Base-by-base conservation (phyloP, 2,329 filamentous ascomycete species). In the Colletotrichum sojae region DNA sequence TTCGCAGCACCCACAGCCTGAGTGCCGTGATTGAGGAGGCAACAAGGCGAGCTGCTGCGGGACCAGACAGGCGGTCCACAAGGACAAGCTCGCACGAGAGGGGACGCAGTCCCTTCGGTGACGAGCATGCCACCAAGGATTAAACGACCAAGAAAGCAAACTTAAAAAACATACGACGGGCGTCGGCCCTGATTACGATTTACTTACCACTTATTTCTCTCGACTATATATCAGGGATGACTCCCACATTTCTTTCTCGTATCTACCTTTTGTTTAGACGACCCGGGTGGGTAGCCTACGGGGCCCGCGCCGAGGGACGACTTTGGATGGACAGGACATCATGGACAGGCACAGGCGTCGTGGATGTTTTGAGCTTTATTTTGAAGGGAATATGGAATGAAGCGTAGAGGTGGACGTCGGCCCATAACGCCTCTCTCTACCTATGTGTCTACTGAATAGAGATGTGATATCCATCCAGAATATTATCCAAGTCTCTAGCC, bases 1-100 rank as follows among this genome's bases (percentile, higher is more conserved):
- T 80, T 61, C 75, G 79, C 67, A 86, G 82, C 71, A 81, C 80
- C 13, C 82, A 81, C 13, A 86, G 82, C 52, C 80, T 91, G 13
- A 86, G 86, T 65, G 85, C 86, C 5, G 85, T 90, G 31, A 86
- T 86, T 22, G 86, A 89, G 73, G 86, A 89, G 70, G 82, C 86
- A 3, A 81, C 82, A 70, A 81, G 76, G 71, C 78, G 77, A 72
- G 82, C 76, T 36, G 82, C 80, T n/a, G 49, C 60, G 20, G 71
- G 71, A 5, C 55, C 80, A 76, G 67, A 79, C 73, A 71, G 53
- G 73, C 76, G 53, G 64, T 73, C 73, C 22, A 72, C 67, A 63
- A 71, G 71, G 45, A 71, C 70, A 40, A 74, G 73, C 46, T 74
- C 76, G 20, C 71, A 74, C 52, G 73, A 74, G 48, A 77, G 78